phyloP scores from a whole-genome alignment of 1,284 basidiomycete species.

The Schizophyllum amplum region DNA sequence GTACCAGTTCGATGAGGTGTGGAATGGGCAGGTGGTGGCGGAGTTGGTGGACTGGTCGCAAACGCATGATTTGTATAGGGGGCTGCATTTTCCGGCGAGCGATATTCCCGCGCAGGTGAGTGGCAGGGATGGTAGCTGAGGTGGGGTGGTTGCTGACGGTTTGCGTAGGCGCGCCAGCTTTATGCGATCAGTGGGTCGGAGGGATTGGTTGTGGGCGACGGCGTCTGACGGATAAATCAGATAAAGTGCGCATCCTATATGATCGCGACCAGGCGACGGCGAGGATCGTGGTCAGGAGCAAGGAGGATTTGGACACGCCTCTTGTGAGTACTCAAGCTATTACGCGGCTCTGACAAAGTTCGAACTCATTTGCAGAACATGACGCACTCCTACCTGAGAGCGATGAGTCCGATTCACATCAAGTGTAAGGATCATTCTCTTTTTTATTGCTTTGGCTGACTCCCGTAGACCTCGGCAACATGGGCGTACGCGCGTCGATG shows the following conservation, averaged over 20 bases:
- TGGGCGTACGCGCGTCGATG: constrained; percentile 79
- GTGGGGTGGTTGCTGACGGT: constrained; percentile 8
- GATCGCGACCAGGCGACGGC: constrained; percentile 74
- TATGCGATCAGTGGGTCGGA: constrained; percentile 39
- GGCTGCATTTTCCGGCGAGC: constrained; percentile 53
- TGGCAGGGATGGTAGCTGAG: constrained; percentile 4
- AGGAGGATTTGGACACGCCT: constrained; percentile 64
- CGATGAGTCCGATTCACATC: constrained; percentile 87
- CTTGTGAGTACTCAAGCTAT: constrained; percentile 33
- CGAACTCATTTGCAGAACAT: constrained; percentile 47
- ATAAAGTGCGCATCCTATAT: constrained; percentile 81
- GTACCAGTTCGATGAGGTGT: constrained; percentile 76
- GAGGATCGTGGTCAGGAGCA: constrained; percentile 62
- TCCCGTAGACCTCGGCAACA: constrained; percentile 61
- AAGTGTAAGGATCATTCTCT: constrained; percentile 47
- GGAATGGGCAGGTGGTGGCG: constrained; percentile 75
- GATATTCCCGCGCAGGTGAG: constrained; percentile 39
- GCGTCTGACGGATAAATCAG: constrained; percentile 22
- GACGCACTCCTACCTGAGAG: constrained; percentile 82
- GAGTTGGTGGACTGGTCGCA: constrained; percentile 81
- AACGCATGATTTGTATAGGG: constrained; percentile 70
- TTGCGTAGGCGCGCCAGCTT: constrained; percentile 32
- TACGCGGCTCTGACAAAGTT: constrained; percentile 6
- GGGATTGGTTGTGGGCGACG: background rate
- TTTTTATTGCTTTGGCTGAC: background rate